Percentiles rank a stretch among this genome's conserved stretches.
These are phyloP conservation scores for Aspergillus indologenus DNA, from an alignment of 495 filamentous ascomycete species.

Conservation along the genomic window DNA sequence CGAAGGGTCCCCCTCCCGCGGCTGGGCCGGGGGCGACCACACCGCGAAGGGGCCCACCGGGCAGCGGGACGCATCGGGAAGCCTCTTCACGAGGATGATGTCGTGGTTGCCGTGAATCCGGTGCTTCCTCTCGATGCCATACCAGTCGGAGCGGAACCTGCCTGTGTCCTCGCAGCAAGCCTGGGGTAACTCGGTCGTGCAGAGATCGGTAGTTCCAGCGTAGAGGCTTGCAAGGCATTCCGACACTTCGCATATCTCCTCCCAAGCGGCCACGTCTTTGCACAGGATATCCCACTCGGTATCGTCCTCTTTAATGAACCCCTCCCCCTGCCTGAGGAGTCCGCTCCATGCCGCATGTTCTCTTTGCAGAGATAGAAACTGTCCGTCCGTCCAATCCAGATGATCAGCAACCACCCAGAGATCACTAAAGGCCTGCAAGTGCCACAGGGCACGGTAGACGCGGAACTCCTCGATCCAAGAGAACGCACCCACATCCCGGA, in stretches of 20 bases:
- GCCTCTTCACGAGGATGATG: background rate
- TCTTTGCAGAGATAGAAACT: too few relatives aligned
- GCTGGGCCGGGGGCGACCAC: too few relatives aligned
- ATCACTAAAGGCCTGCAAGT: constrained; percentile 2
- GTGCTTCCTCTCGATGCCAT: too few relatives aligned
- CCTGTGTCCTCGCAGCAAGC: background rate
- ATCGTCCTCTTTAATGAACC: too few relatives aligned
- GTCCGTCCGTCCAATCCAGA: background rate
- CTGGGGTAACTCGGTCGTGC: background rate
- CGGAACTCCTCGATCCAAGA: constrained; percentile 11
- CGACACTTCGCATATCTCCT: background rate
- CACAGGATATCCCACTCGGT: too few relatives aligned
- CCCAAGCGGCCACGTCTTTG: too few relatives aligned
- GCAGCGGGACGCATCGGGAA: too few relatives aligned
- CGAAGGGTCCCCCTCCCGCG: too few relatives aligned
- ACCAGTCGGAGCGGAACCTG: background rate
- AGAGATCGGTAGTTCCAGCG: background rate
- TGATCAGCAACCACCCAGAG: background rate
- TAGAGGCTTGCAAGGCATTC: background rate
- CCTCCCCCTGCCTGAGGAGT: too few relatives aligned
- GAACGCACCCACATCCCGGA: background rate
- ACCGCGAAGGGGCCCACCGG: too few relatives aligned
- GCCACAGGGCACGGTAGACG: constrained; percentile 11
- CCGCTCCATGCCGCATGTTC: too few relatives aligned
- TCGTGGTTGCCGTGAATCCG: background rate